Conservation (phyloP, 768 basidiomycete species). For the Serendipita indica region DNA sequence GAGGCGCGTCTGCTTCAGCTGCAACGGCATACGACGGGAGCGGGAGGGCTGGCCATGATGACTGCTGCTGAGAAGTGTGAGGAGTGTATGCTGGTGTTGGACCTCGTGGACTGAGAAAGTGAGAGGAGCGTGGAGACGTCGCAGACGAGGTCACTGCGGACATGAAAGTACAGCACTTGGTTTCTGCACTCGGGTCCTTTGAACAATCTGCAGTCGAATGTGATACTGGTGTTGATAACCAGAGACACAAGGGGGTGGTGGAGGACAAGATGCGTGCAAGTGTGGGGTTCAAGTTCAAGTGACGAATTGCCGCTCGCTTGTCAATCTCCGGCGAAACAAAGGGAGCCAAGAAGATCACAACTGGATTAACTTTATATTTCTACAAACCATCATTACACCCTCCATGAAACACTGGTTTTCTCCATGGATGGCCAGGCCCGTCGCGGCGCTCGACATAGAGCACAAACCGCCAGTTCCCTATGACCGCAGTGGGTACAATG, state of each 20-base stretch:
- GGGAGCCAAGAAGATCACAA: too few species aligned
- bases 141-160: neutral
- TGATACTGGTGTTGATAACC: neutral
- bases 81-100: neutral
- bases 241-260: neutral
- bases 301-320: neutral
- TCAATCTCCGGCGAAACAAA: too few species aligned
- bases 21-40: constrained; percentile 1
- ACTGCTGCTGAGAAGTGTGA: neutral
- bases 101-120: neutral
- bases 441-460: too few species aligned
- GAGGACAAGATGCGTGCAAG: neutral
- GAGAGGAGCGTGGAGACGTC: neutral
- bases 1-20: constrained; percentile 8
- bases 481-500: neutral
- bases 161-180: neutral
- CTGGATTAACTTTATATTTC: too few species aligned
- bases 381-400: too few species aligned
- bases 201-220: neutral
- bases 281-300: neutral
- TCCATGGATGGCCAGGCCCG: too few species aligned
- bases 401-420: too few species aligned
- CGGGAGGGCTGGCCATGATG: neutral
- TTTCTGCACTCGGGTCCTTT: neutral
- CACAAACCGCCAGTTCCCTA: neutral